phyloP scores from a whole-genome alignment of 495 filamentous ascomycete genomes.

The Xylaria venustula region DNA sequence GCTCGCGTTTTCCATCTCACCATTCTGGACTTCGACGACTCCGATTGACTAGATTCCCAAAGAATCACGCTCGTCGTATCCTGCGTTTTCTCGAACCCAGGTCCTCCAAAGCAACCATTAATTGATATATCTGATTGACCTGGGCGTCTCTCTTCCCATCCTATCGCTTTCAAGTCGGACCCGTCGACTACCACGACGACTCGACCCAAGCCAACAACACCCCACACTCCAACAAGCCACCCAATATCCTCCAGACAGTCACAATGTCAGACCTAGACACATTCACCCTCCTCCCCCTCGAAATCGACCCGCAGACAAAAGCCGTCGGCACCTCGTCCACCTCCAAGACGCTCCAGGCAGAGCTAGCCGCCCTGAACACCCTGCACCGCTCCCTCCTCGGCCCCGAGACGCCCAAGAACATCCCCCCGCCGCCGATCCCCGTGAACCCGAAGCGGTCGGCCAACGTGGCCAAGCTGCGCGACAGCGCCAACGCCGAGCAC shows the following conservation, averaged over 20 bases:
- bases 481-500: constrained; percentile 77
- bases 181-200: too few relatives aligned
- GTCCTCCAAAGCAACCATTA: too few relatives aligned
- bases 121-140: too few relatives aligned
- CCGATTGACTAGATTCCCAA: too few relatives aligned
- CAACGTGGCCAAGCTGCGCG: constrained; percentile 86
- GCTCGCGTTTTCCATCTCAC: too few relatives aligned
- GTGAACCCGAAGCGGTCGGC: constrained; percentile 83
- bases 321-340: constrained; percentile 41
- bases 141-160: too few relatives aligned
- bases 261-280: constrained; percentile 65
- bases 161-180: too few relatives aligned
- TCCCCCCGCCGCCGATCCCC: constrained; percentile 75
- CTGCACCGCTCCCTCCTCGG: constrained; percentile 68
- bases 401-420: constrained; percentile 52
- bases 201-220: too few relatives aligned
- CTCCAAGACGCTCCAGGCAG: constrained; percentile 53
- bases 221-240: constrained; percentile 17
- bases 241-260: not conserved
- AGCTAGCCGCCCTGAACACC: constrained; percentile 68
- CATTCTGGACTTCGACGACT: too few relatives aligned
- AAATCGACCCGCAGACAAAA: constrained; percentile 76
- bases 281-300: constrained; percentile 79
- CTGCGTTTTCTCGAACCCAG: too few relatives aligned
- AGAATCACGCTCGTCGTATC: too few relatives aligned